phyloP scores from a whole-genome alignment of 148 eudicot species.

The Chenopodium album region DNA sequence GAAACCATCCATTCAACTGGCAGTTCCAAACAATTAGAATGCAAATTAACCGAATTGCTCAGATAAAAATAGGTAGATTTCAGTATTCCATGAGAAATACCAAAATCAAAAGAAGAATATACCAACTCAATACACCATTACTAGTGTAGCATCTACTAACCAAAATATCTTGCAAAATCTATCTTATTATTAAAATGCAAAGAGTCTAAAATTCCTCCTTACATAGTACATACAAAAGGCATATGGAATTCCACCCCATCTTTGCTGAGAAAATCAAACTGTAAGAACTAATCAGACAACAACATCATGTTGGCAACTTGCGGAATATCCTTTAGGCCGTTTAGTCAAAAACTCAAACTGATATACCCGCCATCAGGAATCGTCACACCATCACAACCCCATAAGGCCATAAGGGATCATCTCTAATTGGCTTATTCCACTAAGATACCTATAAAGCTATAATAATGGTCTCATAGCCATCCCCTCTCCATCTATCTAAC shows the following conservation, averaged over 20 bases:
- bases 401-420: too few species aligned
- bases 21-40: neutral
- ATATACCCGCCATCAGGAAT: too few species aligned
- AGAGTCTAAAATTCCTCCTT: neutral
- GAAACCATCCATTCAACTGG: neutral
- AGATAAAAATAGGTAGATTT: neutral
- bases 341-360: too few species aligned
- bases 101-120: neutral
- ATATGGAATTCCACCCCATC: neutral
- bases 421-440: too few species aligned
- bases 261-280: too few species aligned
- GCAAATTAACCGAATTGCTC: neutral
- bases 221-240: neutral
- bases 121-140: neutral
- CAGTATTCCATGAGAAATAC: neutral
- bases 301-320: too few species aligned
- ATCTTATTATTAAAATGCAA: neutral
- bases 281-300: too few species aligned
- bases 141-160: neutral
- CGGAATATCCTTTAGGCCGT: too few species aligned
- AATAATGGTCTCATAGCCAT: too few species aligned
- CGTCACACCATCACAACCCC: too few species aligned
- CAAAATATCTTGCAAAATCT: neutral
- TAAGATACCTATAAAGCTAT: too few species aligned
- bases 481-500: too few species aligned